phyloP scores from a whole-genome alignment of 2,329 filamentous ascomycete species.

The Teratosphaeria zuluensis region DNA sequence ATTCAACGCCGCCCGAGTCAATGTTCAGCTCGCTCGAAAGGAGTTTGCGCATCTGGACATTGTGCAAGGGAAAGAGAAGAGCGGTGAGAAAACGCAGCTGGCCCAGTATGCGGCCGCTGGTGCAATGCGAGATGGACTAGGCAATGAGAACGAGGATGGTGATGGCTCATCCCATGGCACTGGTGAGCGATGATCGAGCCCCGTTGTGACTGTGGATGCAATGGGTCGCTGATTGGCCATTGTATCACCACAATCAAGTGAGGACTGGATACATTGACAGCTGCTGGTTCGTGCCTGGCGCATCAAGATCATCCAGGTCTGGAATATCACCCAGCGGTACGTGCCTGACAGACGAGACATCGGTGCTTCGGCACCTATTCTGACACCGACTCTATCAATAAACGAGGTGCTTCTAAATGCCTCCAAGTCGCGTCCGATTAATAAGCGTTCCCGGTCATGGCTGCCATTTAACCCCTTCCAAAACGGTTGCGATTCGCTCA shows the following conservation, averaged over 20 bases:
- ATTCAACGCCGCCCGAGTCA: conserved; percentile 83
- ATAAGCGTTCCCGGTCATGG: too few relatives aligned
- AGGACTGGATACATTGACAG: not conserved
- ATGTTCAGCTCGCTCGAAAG: conserved; percentile 76
- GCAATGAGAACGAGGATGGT: conserved; percentile 6
- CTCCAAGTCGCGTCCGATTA: too few relatives aligned
- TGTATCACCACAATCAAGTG: not conserved
- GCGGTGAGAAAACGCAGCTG: not conserved
- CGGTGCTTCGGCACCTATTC: too few relatives aligned
- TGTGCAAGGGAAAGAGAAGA: conserved; percentile 24
- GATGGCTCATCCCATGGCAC: conserved; percentile 6
- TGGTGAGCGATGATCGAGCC: not conserved
- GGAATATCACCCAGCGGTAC: too few relatives aligned
- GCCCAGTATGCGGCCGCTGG: not conserved
- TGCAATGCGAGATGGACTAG: not conserved
- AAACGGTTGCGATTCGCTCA: not conserved
- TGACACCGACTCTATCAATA: too few relatives aligned
- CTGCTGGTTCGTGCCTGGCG: too few relatives aligned
- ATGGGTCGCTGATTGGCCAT: not conserved
- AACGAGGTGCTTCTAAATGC: too few relatives aligned
- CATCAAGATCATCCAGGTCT: too few relatives aligned
- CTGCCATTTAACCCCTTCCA: not conserved
- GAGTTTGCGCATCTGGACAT: conserved; percentile 62
- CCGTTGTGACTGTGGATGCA: not conserved
- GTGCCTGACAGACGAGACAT: too few relatives aligned